A percentile compares a stretch with the other conserved stretches of the same genome.
These are phyloP conservation scores for Thraustochytrium striatum DNA, from an alignment of 352 stramenopile genomes.

Conservation along the genomic window DNA sequence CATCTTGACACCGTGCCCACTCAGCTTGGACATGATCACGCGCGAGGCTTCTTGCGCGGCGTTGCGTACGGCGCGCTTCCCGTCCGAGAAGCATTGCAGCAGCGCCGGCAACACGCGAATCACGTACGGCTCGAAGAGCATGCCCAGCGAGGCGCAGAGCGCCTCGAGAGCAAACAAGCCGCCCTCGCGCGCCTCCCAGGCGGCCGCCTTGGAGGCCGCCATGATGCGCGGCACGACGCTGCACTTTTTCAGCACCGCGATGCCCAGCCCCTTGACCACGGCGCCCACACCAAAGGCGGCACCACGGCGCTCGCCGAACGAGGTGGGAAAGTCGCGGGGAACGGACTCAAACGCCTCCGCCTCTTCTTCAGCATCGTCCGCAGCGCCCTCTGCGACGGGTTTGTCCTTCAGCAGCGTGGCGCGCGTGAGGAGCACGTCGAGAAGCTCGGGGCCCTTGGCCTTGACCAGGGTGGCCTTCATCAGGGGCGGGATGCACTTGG, in stretches of 20 bases:
- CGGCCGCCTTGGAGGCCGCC: constrained; percentile 60
- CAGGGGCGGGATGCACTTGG: constrained; percentile 78
- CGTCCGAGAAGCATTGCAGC: constrained; percentile 94
- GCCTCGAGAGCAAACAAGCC: constrained; percentile 96
- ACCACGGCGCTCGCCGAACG: constrained; percentile 62
- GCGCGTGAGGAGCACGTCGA: constrained; percentile 66
- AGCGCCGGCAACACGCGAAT: constrained; percentile 97
- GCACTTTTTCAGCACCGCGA: constrained; percentile 94
- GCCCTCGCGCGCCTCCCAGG: constrained; percentile 71
- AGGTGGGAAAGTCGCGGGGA: background rate
- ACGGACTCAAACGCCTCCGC: background rate
- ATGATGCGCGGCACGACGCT: constrained; percentile 84
- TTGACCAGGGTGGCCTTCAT: constrained; percentile 72
- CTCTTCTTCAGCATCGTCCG: constrained; percentile 45
- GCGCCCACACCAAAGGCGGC: constrained; percentile 94
- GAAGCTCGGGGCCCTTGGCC: constrained; percentile 64
- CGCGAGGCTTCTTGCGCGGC: constrained; percentile 87
- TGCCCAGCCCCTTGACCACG: constrained; percentile 98
- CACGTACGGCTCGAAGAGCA: constrained; percentile 97
- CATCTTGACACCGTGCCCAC: constrained; percentile 96
- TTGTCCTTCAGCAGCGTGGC: constrained; percentile 74
- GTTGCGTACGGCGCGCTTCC: constrained; percentile 89
- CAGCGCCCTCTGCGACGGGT: constrained; percentile 8
- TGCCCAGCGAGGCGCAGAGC: constrained; percentile 86
- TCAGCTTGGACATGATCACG: constrained; percentile 98